Evolutionary conservation across 2,329 filamentous ascomycete genomes (phyloP), one percentile per base, ranked within the genome.

Genomic region (Colletotrichum coccodes): DNA sequence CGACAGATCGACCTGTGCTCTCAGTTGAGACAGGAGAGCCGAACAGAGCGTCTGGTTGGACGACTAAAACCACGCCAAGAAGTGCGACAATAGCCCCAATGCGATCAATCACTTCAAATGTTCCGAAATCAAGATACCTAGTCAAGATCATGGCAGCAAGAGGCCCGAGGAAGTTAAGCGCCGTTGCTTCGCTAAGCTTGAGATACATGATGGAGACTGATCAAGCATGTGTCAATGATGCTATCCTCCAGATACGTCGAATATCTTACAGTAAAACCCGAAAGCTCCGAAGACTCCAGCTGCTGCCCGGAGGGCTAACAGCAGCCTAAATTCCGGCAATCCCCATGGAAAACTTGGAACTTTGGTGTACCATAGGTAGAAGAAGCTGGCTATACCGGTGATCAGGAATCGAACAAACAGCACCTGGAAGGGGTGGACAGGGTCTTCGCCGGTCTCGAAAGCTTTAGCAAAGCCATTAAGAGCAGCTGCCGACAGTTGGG

Each of bases 351-450:
- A 68, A 14, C 40, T 59, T 30, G 60, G 46, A n/a, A 18, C 36
- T 9, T 46, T 38, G 2, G 36, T 53, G 6, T 47, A 40, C 60
- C 64, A 64, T 4, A 68, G 46, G 0, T 47, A 23, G 7, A 64
- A 7, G 1, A 53, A 34, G 18, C 52, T 46, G 6, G 36, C 64
- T 4, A 40, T 21, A 3, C 64, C 64, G 8, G 64, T 68, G 28
- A 68, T 64, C 18, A 68, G 47, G n/a, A 68, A 64, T 4, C 64
- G 64, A 11, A 68, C 60, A 46, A 68, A 68, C n/a, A 68, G 53
- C 7, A 68, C 53, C 9, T 68, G 60, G 16, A 68, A 68, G 3
- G 64, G 64, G 2, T 68, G 64, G 4, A 68, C 42, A 12, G 64
- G 64, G n/a, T 64, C 47, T 6, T 64, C 46, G 32, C 46, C 46